Evolutionary conservation across 257 asterid genomes (phyloP).

Genomic region (Solanum pennellii): DNA sequence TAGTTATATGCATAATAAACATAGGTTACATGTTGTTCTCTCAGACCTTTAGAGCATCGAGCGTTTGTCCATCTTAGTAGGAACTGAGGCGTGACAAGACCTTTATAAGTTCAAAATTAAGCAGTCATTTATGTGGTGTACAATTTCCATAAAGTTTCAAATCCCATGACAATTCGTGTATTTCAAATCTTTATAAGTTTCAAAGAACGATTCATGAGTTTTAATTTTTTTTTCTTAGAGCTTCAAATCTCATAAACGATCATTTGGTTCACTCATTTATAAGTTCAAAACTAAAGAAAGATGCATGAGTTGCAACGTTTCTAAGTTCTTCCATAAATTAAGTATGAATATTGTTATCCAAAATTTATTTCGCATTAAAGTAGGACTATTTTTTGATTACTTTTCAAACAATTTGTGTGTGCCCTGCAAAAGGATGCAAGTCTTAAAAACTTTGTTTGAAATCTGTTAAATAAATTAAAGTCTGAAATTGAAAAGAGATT

Average conservation of each 20-base stretch:
- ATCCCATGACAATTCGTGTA: neutral
- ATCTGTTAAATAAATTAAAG: too few species aligned
- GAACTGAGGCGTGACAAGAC: too few species aligned
- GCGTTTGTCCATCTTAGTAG: too few species aligned
- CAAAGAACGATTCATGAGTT: neutral
- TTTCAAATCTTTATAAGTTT: neutral
- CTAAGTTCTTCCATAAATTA: neutral
- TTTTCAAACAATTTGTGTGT: neutral
- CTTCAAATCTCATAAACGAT: too few species aligned
- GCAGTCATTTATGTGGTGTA: neutral
- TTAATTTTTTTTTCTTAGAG: too few species aligned
- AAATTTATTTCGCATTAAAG: too few species aligned
- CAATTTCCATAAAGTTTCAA: too few species aligned
- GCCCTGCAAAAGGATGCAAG: neutral
- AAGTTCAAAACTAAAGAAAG: neutral
- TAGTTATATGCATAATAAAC: too few species aligned
- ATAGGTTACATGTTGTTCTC: too few species aligned
- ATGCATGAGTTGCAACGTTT: neutral
- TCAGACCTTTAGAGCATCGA: too few species aligned
- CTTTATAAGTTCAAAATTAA: neutral
- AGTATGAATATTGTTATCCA: neutral
- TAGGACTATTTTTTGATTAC: neutral
- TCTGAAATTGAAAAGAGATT: too few species aligned
- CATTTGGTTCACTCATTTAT: neutral
- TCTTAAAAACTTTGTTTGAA: too few species aligned